Base-by-base conservation (phyloP, 345 rosid genomes). In the Syzygium aqueum region DNA sequence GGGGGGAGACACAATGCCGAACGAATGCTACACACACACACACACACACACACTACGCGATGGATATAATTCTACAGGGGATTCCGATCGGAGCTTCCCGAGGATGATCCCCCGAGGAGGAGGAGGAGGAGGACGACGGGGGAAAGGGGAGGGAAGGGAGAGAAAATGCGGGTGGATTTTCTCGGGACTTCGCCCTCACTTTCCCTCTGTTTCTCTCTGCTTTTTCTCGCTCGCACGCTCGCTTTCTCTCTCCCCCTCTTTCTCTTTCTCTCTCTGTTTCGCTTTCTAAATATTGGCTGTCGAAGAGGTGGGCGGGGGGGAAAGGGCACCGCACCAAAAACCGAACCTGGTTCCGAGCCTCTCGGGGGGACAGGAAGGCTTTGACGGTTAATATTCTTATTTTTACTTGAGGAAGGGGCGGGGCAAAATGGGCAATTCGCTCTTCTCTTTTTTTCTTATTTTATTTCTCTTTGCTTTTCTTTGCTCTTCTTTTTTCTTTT, bases 311-410 rank as follows among this genome's bases (percentile, higher is more conserved):
- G 43, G 6, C 3, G 25, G 23, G n/a, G 22, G 91, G 90, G 85
- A 92, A 90, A 89, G 89, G 88, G 93, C 91, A 53, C 53, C 78
- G 77, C 88, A 78, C 95, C 96, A 90, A 95, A 43, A 43, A 43
- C 46, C 46, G 46, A 43, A 91, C 92, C 96, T 93, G 92, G 80
- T 93, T 93, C 98, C 98, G 92, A 91, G 65, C 93, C 93, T 91
- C 92, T 37, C 91, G 95, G 88, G 95, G 95, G 84, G 27, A 37
- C 85, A 5, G 56, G 87, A 21, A 63, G 67, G 67, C 86, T 89
- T 85, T n/a, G 84, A 82, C 87, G 87, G 90, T 88, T 88, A 83
- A 82, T 88, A 67, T 43, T 43, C 46, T 40, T 3, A 5, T 87
- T 89, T 17, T 37, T 27, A 1, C 46, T 37, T n/a, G n/a, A n/a